A percentile compares a stretch with the other conserved stretches of the same genome.
These are phyloP conservation scores for Wickerhamiella domercqiae DNA, from an alignment of 805 yeast species.

Conservation along the genomic window DNA sequence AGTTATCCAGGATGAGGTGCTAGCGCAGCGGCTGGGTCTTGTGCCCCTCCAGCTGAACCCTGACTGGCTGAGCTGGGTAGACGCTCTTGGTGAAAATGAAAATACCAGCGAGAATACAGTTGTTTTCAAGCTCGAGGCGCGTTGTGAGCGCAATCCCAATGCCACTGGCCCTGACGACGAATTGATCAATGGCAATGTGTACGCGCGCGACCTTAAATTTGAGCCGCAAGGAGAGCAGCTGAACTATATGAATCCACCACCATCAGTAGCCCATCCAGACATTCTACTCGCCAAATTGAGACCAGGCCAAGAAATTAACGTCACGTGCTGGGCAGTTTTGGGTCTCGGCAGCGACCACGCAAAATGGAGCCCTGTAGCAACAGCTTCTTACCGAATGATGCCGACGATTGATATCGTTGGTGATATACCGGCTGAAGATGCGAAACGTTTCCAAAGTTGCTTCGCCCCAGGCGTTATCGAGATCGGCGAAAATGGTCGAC, in stretches of 20 bases:
- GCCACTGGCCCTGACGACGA: slow-evolving; percentile 77
- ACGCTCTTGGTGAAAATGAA: slow-evolving; percentile 13
- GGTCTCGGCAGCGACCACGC: slow-evolving; percentile 95
- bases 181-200: slow-evolving; percentile 72
- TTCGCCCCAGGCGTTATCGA: slow-evolving; percentile 90
- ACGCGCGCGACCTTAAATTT: slow-evolving; percentile 77
- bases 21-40: slow-evolving; percentile 89
- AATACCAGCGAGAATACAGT: slow-evolving; percentile 82
- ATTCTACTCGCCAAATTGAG: slow-evolving; percentile 81
- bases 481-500: slow-evolving; percentile 49
- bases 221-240: slow-evolving; percentile 84
- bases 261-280: slow-evolving; percentile 55
- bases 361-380: slow-evolving; percentile 91
- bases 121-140: slow-evolving; percentile 63
- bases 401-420: slow-evolving; percentile 51
- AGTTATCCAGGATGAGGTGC: slow-evolving; percentile 91
- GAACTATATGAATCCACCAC: slow-evolving; percentile 54
- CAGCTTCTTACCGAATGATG: slow-evolving; percentile 86
- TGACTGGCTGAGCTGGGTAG: slow-evolving; percentile 68
- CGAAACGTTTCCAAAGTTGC: slow-evolving; percentile 68
- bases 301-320: slow-evolving; percentile 91
- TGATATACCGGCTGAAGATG: slow-evolving; percentile 64
- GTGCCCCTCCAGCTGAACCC: slow-evolving; percentile 86
- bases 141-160: slow-evolving; percentile 73
- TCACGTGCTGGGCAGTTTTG: slow-evolving; percentile 77